Percentiles rank a stretch among this genome's conserved stretches.
phyloP scores from a whole-genome alignment of 208 protist species.

The Acanthamoeba sp. region DNA sequence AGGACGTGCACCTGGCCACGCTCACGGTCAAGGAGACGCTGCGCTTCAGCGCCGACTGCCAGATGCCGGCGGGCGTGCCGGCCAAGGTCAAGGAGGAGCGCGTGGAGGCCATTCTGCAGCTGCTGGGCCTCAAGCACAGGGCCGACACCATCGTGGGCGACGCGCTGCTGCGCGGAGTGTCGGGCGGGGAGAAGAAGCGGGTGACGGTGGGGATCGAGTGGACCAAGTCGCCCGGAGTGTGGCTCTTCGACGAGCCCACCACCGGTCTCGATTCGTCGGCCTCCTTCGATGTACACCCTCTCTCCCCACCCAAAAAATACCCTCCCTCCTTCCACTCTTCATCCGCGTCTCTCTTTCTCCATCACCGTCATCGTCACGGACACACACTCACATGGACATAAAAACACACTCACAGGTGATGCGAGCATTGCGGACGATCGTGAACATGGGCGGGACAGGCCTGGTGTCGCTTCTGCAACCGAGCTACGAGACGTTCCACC shows the following conservation, averaged over 20 bases:
- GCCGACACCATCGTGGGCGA: constrained; percentile 74
- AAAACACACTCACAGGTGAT: constrained; percentile 68
- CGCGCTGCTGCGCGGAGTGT: constrained; percentile 58
- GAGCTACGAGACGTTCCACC: constrained; percentile 42
- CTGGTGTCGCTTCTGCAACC: constrained; percentile 69
- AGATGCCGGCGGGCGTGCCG: constrained; percentile 48
- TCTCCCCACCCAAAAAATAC: too few species aligned
- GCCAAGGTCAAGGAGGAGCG: constrained; percentile 32
- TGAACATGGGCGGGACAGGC: constrained; percentile 5
- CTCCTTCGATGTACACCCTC: constrained; percentile 39
- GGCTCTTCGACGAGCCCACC: constrained; percentile 73
- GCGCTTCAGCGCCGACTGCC: constrained; percentile 79
- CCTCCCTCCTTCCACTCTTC: too few species aligned
- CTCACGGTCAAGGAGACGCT: constrained; percentile 71
- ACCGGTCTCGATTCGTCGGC: constrained; percentile 70
- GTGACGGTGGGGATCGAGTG: constrained; percentile 73
- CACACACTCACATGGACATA: too few species aligned
- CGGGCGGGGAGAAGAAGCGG: constrained; percentile 74
- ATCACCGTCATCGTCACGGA: too few species aligned
- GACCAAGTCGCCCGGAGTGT: constrained; percentile 53
- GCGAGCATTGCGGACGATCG: constrained; percentile 21
- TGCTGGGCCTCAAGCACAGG: constrained; percentile 55
- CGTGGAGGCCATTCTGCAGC: constrained; percentile 51
- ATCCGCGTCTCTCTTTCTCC: too few species aligned
- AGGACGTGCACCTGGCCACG: constrained; percentile 45